Evolutionary conservation across 257 asterid species (phyloP), one percentile per base, ranked within the genome.

Genomic region (Rubia yunnanensis): DNA sequence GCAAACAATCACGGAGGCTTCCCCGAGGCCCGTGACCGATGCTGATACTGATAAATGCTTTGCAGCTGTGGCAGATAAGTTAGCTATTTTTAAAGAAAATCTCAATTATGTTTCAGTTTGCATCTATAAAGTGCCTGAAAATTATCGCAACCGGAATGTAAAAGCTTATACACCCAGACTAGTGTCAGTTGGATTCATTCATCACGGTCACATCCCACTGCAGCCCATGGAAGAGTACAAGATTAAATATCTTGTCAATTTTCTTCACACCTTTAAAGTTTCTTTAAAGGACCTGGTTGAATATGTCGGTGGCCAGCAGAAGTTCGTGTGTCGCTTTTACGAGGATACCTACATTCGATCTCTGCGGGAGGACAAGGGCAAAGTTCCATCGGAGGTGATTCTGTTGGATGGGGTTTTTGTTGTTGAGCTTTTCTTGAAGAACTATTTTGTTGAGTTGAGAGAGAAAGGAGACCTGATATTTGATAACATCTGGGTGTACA

Each of bases 111-210:
- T 49, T 20, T 34, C 67, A 23, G 67, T 74, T 7, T 76, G 61
- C 34, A 76, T 76, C 65, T 68, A 67, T 41, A 76, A 48, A 68
- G 74, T 76, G 28, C 50, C 77, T 18, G 66, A 72, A 68, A 72
- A 72, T 48, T 74, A 50, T 15, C 69, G 81, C 17, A 64, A 31
- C 38, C 60, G 35, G 17, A 72, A 77, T n/a, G 67, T 49, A 72
- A 66, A 60, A 53, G 75, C 78, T 1, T 72, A 77, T 54, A 63
- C 75, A 0, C 78, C 81, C 52, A 58, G 70, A n/a, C 44, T 77
- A 60, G 70, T 77, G 17, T 72, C 81, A 11, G 65, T 77, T 1
- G 81, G 78, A 6, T 75, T 77, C 10, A 69, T 72, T 60, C 81
- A 77, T 63, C 73, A 27, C 22, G 68, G 22, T 1, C 30, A 35